These are phyloP conservation scores for Populus tomentosa DNA, from an alignment of 441 rosid genomes.

Conservation along the genomic window DNA sequence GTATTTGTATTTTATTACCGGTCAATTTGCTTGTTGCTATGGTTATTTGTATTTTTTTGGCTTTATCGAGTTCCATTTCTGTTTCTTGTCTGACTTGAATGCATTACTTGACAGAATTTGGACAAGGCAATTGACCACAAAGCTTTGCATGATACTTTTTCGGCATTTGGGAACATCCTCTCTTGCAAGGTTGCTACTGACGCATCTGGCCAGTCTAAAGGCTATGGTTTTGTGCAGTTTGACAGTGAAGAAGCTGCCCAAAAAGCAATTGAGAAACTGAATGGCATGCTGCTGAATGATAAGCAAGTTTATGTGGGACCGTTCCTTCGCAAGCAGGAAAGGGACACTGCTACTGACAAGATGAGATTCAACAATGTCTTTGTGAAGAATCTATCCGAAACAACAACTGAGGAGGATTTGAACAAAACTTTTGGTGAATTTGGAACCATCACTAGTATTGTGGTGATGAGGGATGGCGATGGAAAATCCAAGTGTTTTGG, in stretches of 20 bases:
- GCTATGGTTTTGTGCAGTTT: constrained; percentile 80
- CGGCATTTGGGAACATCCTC: constrained; percentile 64
- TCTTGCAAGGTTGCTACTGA: constrained; percentile 86
- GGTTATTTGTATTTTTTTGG: background rate
- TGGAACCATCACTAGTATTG: constrained; percentile 62
- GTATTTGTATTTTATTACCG: constrained; percentile 22
- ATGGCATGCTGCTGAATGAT: constrained; percentile 81
- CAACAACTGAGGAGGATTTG: constrained; percentile 65
- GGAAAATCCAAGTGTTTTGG: constrained; percentile 69
- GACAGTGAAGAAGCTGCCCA: constrained; percentile 58
- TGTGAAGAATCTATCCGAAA: constrained; percentile 72
- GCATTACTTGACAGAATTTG: constrained; percentile 48
- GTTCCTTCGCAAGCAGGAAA: constrained; percentile 77
- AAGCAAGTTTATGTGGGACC: constrained; percentile 87
- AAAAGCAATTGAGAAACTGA: constrained; percentile 63
- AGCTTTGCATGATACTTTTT: constrained; percentile 75
- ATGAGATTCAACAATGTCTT: constrained; percentile 66
- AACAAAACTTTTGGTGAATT: constrained; percentile 59
- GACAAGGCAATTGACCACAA: constrained; percentile 81
- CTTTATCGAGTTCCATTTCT: background rate
- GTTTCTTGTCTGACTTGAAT: background rate
- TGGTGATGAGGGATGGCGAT: constrained; percentile 54
- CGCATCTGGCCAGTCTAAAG: constrained; percentile 71
- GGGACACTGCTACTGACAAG: constrained; percentile 46
- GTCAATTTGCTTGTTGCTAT: background rate